phyloP scores from a whole-genome alignment of 2,329 filamentous ascomycete species.

The Mycosphaerella sp. region DNA sequence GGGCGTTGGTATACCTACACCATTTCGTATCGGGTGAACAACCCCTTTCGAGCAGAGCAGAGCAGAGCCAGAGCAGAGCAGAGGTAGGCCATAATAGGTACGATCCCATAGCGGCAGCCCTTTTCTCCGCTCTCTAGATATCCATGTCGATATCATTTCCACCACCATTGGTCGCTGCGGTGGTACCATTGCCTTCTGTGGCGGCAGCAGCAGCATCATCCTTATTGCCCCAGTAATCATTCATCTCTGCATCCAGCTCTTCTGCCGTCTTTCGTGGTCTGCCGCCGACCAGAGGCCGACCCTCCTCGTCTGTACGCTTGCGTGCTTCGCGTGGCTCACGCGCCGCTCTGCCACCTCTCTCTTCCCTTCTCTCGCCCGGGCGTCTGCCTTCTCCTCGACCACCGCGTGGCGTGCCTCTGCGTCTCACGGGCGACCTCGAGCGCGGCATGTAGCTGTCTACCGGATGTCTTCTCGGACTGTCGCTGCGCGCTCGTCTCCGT shows the following conservation, averaged over 20 bases:
- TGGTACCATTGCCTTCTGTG: slow-evolving; percentile 26
- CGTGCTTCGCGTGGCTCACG: slow-evolving; percentile 22
- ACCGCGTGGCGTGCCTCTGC: slow-evolving; percentile 45
- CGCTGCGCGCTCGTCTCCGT: slow-evolving; percentile 33
- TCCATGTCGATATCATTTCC: slow-evolving; percentile 34
- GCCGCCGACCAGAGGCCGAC: slow-evolving; percentile 33
- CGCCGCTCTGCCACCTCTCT: slow-evolving; percentile 38
- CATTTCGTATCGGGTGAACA: neutral
- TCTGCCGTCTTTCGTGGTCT: slow-evolving; percentile 80
- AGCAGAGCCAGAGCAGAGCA: neutral
- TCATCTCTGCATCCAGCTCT: slow-evolving; percentile 94
- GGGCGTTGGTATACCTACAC: neutral
- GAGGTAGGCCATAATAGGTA: neutral
- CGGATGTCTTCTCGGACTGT: slow-evolving; percentile 49
- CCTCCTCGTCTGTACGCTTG: slow-evolving; percentile 40
- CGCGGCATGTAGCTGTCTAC: slow-evolving; percentile 74
- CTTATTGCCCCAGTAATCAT: slow-evolving; percentile 68
- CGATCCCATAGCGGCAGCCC: too few species aligned
- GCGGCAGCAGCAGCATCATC: slow-evolving; percentile 31
- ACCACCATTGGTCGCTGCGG: slow-evolving; percentile 17
- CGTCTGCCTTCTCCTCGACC: slow-evolving; percentile 45
- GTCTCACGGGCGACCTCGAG: slow-evolving; percentile 50
- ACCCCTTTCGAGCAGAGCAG: neutral
- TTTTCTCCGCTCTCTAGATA: slow-evolving; percentile 21
- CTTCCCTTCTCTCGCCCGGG: slow-evolving; percentile 40